Percentiles rank a stretch among this genome's conserved stretches.
These are phyloP conservation scores for Saturnispora bothae DNA, from an alignment of 805 yeast genomes.

Conservation along the genomic window DNA sequence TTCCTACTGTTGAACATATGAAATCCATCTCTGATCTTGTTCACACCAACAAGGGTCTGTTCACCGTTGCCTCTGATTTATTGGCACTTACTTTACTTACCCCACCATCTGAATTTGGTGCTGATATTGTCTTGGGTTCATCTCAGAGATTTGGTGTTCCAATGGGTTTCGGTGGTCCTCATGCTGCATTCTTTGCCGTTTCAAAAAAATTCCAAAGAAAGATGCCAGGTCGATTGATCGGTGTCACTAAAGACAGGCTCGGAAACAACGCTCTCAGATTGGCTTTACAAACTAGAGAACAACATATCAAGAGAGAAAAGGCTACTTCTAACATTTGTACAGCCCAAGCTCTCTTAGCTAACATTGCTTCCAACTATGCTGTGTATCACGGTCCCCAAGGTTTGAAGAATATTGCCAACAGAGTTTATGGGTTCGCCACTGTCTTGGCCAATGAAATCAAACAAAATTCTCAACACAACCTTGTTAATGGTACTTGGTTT, in stretches of 20 bases:
- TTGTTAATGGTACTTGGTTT: constrained; percentile 31
- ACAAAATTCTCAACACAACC: constrained; percentile 34
- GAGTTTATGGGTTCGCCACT: constrained; percentile 66
- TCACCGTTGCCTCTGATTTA: constrained; percentile 85
- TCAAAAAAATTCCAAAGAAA: constrained; percentile 72
- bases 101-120: constrained; percentile 79
- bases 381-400: constrained; percentile 95
- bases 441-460: constrained; percentile 53
- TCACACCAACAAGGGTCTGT: constrained; percentile 63
- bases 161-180: constrained; percentile 97
- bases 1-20: constrained; percentile 40
- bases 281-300: constrained; percentile 96
- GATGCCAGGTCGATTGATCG: constrained; percentile 94
- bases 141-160: constrained; percentile 97
- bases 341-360: constrained; percentile 93
- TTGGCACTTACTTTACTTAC: constrained; percentile 77
- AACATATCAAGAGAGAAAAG: constrained; percentile 93
- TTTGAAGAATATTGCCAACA: constrained; percentile 60
- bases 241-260: constrained; percentile 82
- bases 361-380: constrained; percentile 90
- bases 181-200: constrained; percentile 94
- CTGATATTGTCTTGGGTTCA: constrained; percentile 87
- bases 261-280: constrained; percentile 84
- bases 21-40: constrained; percentile 48
- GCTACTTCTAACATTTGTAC: constrained; percentile 98